Evolutionary conservation across 208 protist genomes (phyloP), one percentile per base, ranked within the genome.

Genomic region (Phytomonas francai): DNA sequence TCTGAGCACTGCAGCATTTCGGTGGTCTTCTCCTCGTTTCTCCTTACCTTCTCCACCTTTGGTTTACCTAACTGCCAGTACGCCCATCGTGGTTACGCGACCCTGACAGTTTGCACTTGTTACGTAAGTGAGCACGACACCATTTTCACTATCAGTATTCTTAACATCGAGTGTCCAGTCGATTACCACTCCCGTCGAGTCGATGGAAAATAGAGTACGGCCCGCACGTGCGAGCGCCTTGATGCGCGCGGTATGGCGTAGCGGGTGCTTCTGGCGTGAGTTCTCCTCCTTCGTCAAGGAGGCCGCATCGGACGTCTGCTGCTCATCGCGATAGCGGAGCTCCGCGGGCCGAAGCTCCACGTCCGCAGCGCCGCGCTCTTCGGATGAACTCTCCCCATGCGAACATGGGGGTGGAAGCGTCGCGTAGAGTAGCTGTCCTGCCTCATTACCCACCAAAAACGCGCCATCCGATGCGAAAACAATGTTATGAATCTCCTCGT

Each of bases 21-120:
- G 8, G 8, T 36, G 33, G 8, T 36, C 5, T 36, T 3, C 33
- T 36, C 33, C 33, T 36, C 33, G 33, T 36, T 36, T 8, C 8
- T 36, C 54, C 28, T 9, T 16, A 2, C 11, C 45, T 11, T 28
- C 58, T 27, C 3, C 42, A 59, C 12, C 8, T 32, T 7, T 65
- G 0, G 22, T 12, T 57, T 33, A 2, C 29, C 57, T 25, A 27
- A 83, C 70, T 39, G 25, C 63, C 39, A 84, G 8, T 60, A 70
- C 58, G 65, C 66, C 68, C 78, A 89, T 84, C 16, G 75, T 79
- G 6, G 84, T 93, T 1, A 81, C 78, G 25, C 87, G 79, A 14
- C 87, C 87, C 25, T 86, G 78, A 63, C 84, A 93, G 69, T 93
- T 93, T 14, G 84, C 87, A 39, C 84, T 90, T 19, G 73, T 79